Evolutionary conservation across 176 grass and related monocot species (phyloP).

Genomic region (Thalia dealbata): DNA sequence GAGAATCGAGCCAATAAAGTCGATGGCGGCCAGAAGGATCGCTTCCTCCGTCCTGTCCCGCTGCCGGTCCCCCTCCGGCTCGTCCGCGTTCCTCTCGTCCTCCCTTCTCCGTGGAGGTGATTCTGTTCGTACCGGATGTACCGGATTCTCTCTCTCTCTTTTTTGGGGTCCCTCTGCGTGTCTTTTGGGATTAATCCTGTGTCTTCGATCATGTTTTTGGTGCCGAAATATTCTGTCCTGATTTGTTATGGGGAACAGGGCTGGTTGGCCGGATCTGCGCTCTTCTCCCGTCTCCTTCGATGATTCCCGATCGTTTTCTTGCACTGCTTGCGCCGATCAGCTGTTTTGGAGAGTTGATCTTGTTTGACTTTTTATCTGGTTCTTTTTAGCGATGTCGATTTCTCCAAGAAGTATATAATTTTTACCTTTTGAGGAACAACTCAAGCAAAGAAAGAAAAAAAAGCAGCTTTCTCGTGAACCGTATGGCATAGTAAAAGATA

Average conservation of each 20-base stretch:
- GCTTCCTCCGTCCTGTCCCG: background rate
- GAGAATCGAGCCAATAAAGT: no score
- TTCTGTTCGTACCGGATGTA: background rate
- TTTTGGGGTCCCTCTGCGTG: no score
- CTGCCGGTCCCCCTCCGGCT: background rate
- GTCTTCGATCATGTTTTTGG: background rate
- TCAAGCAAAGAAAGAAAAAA: background rate
- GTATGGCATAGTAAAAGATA: background rate
- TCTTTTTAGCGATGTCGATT: background rate
- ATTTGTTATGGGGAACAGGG: background rate
- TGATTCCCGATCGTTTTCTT: background rate
- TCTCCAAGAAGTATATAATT: background rate
- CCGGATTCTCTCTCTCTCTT: background rate
- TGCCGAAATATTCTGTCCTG: background rate
- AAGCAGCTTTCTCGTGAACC: background rate
- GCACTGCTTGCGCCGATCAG: background rate
- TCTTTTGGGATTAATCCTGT: background rate
- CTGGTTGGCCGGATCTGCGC: background rate
- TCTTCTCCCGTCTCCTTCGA: background rate
- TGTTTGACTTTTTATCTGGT: background rate
- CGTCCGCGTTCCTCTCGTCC: background rate
- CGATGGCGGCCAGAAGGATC: background rate
- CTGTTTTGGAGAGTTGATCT: no score
- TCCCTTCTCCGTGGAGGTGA: background rate
- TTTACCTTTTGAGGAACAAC: background rate